phyloP scores from a whole-genome alignment of 805 yeast genomes.

The Saccharomycopsis sp. region DNA sequence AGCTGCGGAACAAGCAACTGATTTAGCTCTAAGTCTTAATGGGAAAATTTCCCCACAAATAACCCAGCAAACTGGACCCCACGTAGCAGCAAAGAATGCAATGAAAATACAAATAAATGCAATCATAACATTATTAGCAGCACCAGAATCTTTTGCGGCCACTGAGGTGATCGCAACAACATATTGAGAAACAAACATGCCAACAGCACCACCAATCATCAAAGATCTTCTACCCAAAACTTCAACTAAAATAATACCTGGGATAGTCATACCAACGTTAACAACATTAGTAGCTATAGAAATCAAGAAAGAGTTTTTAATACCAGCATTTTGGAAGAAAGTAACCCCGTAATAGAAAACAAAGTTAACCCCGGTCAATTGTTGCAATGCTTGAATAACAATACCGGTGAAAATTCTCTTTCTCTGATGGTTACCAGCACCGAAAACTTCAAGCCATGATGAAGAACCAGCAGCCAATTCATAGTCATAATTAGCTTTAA shows the following conservation, averaged over 20 bases:
- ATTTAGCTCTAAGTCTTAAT: slow-evolving; percentile 66
- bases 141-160: slow-evolving; percentile 23
- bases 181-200: slow-evolving; percentile 57
- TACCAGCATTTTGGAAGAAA: slow-evolving; percentile 48
- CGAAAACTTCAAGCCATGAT: slow-evolving; percentile 32
- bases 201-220: slow-evolving; percentile 53
- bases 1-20: slow-evolving; percentile 63
- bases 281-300: slow-evolving; percentile 39
- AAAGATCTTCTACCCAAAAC: slow-evolving; percentile 59
- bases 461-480: slow-evolving; percentile 31
- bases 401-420: slow-evolving; percentile 40
- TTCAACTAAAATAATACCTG: slow-evolving; percentile 51
- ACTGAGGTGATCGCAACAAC: slow-evolving; percentile 47
- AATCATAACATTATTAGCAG: slow-evolving; percentile 41
- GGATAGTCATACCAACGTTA: slow-evolving; percentile 43
- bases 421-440: slow-evolving; percentile 31
- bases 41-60: slow-evolving; percentile 58
- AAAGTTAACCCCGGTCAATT: slow-evolving; percentile 66
- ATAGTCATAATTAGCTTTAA: slow-evolving; percentile 41
- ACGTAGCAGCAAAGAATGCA: slow-evolving; percentile 71
- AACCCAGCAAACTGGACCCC: slow-evolving; percentile 83
- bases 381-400: slow-evolving; percentile 46
- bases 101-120: slow-evolving; percentile 55
- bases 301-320: slow-evolving; percentile 39
- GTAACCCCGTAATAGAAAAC: slow-evolving; percentile 65